phyloP scores from a whole-genome alignment of 2,329 filamentous ascomycete species.

The Calonectria leucothoes region DNA sequence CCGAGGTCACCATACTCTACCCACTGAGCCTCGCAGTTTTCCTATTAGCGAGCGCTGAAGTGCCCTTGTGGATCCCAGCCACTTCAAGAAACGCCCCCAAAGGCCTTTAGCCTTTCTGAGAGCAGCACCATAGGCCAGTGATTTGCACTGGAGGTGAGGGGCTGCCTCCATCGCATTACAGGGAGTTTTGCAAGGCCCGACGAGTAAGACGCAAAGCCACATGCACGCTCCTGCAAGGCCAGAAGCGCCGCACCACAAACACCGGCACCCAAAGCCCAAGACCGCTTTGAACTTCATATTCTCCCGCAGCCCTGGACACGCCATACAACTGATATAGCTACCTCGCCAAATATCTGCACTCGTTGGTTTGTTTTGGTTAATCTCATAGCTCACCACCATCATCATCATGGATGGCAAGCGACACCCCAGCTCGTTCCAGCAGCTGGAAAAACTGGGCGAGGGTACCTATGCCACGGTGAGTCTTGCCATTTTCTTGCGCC shows the following conservation, averaged over 20 bases:
- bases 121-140: not conserved
- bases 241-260: slow-evolving; percentile 10
- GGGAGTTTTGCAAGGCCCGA: not conserved
- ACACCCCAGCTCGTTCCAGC: slow-evolving; percentile 97
- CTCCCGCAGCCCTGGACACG: not conserved
- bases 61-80: not conserved
- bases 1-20: not conserved
- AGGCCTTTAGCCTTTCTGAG: not conserved
- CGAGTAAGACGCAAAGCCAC: not conserved
- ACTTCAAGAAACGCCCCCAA: not conserved
- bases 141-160: not conserved
- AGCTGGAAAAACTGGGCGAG: slow-evolving; percentile 98
- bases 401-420: slow-evolving; percentile 86
- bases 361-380: not conserved
- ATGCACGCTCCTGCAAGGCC: slow-evolving; percentile 4
- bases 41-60: slow-evolving; percentile 4
- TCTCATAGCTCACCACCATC: not conserved
- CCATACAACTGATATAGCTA: not conserved
- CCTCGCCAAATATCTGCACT: not conserved
- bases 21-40: not conserved
- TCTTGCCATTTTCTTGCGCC: slow-evolving; percentile 3
- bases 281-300: slow-evolving; percentile 2
- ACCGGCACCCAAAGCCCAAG: slow-evolving; percentile 11
- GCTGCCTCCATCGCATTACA: not conserved
- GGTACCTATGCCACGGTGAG: slow-evolving; percentile 97